Conservation (phyloP, 257 asterid species). For the Haberlea rhodopensis region DNA sequence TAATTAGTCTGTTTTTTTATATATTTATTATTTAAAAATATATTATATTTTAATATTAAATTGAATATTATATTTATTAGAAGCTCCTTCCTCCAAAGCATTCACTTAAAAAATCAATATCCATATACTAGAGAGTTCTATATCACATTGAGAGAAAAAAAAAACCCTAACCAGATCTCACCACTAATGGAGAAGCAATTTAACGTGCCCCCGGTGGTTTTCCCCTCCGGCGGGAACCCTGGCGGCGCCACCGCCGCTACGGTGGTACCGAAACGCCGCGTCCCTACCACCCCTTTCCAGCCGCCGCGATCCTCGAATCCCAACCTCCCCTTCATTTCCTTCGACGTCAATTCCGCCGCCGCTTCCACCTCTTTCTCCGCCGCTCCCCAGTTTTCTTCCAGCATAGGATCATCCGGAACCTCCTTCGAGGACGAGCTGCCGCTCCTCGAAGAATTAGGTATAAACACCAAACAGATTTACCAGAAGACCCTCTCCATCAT, state of each 20-base stretch:
- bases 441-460: slow-evolving; percentile 90
- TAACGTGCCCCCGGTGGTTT: slow-evolving; percentile 80
- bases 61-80: too few relatives aligned
- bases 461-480: slow-evolving; percentile 81
- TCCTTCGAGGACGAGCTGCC: slow-evolving; percentile 90
- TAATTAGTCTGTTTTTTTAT: too few relatives aligned
- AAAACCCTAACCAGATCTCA: slow-evolving; percentile 26
- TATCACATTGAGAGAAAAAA: too few relatives aligned
- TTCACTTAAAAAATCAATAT: too few relatives aligned
- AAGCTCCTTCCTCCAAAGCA: too few relatives aligned
- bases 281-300: slow-evolving; percentile 87
- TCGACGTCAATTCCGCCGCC: slow-evolving; percentile 70
- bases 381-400: slow-evolving; percentile 56
- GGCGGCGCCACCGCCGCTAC: slow-evolving; percentile 28
- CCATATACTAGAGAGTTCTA: too few relatives aligned
- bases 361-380: slow-evolving; percentile 73
- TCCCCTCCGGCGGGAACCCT: slow-evolving; percentile 74
- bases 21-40: too few relatives aligned
- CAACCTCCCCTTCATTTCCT: slow-evolving; percentile 78
- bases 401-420: slow-evolving; percentile 30
- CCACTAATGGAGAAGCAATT: slow-evolving; percentile 69
- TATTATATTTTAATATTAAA: too few relatives aligned
- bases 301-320: slow-evolving; percentile 67
- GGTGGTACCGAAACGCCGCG: slow-evolving; percentile 66
- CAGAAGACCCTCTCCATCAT: slow-evolving; percentile 67